phyloP scores from a whole-genome alignment of 495 filamentous ascomycete genomes.

The Cairneyella variabilis region DNA sequence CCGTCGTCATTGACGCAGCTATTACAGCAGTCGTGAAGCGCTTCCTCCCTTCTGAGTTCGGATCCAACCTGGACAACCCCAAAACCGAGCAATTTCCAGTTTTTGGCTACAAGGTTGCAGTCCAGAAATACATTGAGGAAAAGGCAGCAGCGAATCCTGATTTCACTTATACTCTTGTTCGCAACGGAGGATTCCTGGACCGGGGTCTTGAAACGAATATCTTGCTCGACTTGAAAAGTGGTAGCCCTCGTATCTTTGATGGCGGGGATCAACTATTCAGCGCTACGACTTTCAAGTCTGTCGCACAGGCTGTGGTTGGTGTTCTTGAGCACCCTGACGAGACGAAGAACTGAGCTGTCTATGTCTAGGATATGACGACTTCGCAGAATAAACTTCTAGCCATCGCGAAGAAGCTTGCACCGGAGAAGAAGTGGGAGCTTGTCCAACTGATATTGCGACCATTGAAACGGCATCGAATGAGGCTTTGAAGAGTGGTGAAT shows the following conservation, averaged over 20 bases:
- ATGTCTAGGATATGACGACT: too few relatives aligned
- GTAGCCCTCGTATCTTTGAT: conserved; percentile 29
- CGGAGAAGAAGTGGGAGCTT: too few relatives aligned
- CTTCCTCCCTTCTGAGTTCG: conserved; percentile 65
- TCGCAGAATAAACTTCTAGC: too few relatives aligned
- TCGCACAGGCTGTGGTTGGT: conserved; percentile 38
- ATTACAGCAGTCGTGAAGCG: conserved; percentile 54
- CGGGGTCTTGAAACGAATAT: conserved; percentile 37
- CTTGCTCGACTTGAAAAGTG: conserved; percentile 33
- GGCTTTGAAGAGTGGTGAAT: too few relatives aligned
- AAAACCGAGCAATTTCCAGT: conserved; percentile 33
- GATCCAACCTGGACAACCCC: conserved; percentile 36
- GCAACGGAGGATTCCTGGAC: conserved; percentile 44
- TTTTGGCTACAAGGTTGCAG: conserved; percentile 38
- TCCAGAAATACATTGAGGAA: conserved; percentile 37
- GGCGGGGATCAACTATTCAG: conserved; percentile 39
- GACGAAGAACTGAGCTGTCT: conserved; percentile 45
- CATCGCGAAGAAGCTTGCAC: too few relatives aligned
- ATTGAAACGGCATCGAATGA: too few relatives aligned
- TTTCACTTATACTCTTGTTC: conserved; percentile 41
- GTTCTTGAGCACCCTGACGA: conserved; percentile 40
- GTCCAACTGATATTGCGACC: too few relatives aligned
- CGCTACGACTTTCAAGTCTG: conserved; percentile 32
- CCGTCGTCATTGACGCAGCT: conserved; percentile 55
- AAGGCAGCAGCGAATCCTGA: conserved; percentile 14